A percentile compares a stretch with the other conserved stretches of the same genome.
Conservation (phyloP, 495 filamentous ascomycete species). For the Sordaria brevicollis region DNA sequence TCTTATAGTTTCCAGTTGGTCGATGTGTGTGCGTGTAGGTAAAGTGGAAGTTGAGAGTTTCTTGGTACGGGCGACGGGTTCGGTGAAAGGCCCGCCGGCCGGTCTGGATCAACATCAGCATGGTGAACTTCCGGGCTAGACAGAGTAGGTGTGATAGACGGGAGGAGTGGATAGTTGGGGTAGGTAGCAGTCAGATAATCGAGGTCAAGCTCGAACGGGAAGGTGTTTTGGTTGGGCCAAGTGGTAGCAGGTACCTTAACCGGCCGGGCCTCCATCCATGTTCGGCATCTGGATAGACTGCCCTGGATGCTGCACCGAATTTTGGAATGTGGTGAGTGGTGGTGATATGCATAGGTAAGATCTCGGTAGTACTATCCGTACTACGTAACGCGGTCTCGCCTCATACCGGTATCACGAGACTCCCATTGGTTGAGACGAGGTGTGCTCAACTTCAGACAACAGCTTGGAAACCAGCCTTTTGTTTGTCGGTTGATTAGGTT, state of each 20-base stretch:
- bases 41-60: too few relatives aligned
- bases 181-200: not conserved
- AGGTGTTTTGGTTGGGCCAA: not conserved
- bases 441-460: not conserved
- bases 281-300: not conserved
- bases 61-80: too few relatives aligned
- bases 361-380: not conserved
- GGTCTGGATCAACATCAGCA: not conserved
- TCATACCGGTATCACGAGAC: not conserved
- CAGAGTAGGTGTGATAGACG: not conserved
- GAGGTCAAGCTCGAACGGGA: not conserved
- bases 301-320: too few relatives aligned
- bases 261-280: not conserved
- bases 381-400: not conserved
- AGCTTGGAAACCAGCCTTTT: too few relatives aligned
- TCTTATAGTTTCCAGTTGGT: not conserved
- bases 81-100: too few relatives aligned
- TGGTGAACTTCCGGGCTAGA: not conserved
- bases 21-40: too few relatives aligned
- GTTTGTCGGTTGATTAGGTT: not conserved
- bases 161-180: not conserved
- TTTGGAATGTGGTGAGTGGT: too few relatives aligned
- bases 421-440: not conserved
- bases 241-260: too few relatives aligned
- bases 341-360: not conserved